These are phyloP conservation scores for Linum tenue DNA, from an alignment of 345 rosid genomes.

Conservation along the genomic window DNA sequence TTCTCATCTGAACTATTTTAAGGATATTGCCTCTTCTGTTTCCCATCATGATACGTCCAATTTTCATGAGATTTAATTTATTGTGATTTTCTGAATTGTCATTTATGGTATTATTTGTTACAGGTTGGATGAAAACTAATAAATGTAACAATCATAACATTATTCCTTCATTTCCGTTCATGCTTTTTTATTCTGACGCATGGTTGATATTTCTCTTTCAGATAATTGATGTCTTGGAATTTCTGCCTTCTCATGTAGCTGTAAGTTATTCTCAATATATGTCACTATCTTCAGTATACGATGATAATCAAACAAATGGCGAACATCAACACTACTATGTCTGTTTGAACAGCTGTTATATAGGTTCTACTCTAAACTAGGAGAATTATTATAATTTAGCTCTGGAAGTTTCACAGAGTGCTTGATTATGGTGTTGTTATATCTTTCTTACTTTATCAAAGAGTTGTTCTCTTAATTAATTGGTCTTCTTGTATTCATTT, in stretches of 20 bases:
- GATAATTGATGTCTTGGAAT: constrained; percentile 85
- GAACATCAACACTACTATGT: constrained; percentile 1
- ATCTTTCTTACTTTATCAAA: not conserved
- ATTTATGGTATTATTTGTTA: not conserved
- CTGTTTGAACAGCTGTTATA: not conserved
- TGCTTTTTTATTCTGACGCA: constrained; percentile 10
- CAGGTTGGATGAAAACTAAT: not conserved
- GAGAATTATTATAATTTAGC: not conserved
- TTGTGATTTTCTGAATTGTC: not conserved
- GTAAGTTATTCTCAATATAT: constrained; percentile 31
- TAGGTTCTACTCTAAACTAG: not conserved
- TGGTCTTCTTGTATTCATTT: constrained; percentile 14
- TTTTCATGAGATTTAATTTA: not conserved
- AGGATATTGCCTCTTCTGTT: too few relatives aligned
- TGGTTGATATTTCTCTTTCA: constrained; percentile 31
- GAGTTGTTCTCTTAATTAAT: constrained; percentile 18
- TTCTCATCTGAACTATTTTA: too few relatives aligned
- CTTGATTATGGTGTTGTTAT: not conserved
- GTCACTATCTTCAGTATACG: not conserved
- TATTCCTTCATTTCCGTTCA: not conserved
- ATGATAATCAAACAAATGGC: not conserved
- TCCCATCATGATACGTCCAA: not conserved
- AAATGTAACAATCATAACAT: too few relatives aligned
- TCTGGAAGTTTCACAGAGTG: not conserved
- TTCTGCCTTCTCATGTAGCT: constrained; percentile 82